A percentile compares a stretch with the other conserved stretches of the same genome.
Conservation (phyloP, 768 basidiomycete species). For the Mycena filopes region DNA sequence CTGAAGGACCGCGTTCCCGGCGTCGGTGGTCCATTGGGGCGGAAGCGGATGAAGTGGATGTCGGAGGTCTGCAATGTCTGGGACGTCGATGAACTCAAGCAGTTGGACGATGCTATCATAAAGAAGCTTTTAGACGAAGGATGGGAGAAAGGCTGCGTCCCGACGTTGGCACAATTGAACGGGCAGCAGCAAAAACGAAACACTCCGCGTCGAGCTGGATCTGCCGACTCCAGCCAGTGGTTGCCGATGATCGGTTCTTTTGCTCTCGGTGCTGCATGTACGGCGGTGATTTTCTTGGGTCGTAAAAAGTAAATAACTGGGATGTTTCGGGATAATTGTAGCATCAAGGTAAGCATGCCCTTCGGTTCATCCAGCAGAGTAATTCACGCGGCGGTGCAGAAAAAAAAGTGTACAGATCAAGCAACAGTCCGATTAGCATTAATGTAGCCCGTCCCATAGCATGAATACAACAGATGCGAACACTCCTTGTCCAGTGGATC, state of each 20-base stretch:
- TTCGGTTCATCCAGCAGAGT: neutral
- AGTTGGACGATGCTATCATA: constrained; percentile 74
- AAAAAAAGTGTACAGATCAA: constrained; percentile 43
- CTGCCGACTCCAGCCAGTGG: constrained; percentile 11
- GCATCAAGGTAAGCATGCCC: neutral
- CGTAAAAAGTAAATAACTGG: constrained; percentile 42
- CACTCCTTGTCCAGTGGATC: constrained; percentile 62
- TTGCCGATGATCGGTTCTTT: constrained; percentile 51
- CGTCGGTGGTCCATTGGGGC: constrained; percentile 80
- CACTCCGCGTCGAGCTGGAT: neutral
- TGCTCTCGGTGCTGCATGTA: constrained; percentile 54
- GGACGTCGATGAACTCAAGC: constrained; percentile 83
- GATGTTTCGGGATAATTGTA: constrained; percentile 1
- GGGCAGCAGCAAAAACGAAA: constrained; percentile 32
- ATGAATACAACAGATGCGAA: constrained; percentile 81
- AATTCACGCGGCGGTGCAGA: neutral
- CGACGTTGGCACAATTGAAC: constrained; percentile 54
- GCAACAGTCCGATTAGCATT: constrained; percentile 87
- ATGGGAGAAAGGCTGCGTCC: constrained; percentile 77
- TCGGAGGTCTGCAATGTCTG: constrained; percentile 85
- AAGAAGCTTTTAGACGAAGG: constrained; percentile 79
- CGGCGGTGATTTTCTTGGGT: constrained; percentile 42
- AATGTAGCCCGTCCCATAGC: constrained; percentile 91
- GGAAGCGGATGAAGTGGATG: constrained; percentile 94
- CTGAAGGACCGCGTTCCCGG: constrained; percentile 87